Conservation (phyloP, 2,329 filamentous ascomycete species). For the Hypomyces perniciosus region DNA sequence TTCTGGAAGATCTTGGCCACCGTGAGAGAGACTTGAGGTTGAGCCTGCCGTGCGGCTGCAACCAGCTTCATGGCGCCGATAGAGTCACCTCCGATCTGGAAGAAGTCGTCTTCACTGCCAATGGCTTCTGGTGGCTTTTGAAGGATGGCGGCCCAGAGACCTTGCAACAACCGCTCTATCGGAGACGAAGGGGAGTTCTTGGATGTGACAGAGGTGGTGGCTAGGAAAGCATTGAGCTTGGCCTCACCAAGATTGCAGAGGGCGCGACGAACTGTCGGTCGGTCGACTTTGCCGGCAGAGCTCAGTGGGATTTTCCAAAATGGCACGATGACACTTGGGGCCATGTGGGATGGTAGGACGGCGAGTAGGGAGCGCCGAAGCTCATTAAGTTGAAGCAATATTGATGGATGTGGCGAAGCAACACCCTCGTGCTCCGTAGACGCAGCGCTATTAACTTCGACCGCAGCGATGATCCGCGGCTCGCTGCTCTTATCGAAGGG, state of each 20-base stretch:
- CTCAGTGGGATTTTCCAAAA: constrained; percentile 12
- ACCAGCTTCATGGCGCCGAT: not conserved
- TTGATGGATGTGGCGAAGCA: not conserved
- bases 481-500: constrained; percentile 1
- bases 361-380: not conserved
- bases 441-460: not conserved
- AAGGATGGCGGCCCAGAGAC: not conserved
- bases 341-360: constrained; percentile 14
- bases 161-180: not conserved
- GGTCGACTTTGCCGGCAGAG: constrained; percentile 13
- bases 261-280: not conserved
- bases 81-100: not conserved
- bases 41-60: not conserved
- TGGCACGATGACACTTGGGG: constrained; percentile 14
- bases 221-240: not conserved
- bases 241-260: not conserved
- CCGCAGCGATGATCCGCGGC: not conserved
- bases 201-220: not conserved
- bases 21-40: not conserved
- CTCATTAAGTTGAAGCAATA: not conserved
- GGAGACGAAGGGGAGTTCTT: not conserved
- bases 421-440: not conserved
- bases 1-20: not conserved
- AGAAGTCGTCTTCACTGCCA: not conserved
- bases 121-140: not conserved